Base-by-base conservation (phyloP, 2,329 filamentous ascomycete species). In the Chrysoporthe deuterocubensis region DNA sequence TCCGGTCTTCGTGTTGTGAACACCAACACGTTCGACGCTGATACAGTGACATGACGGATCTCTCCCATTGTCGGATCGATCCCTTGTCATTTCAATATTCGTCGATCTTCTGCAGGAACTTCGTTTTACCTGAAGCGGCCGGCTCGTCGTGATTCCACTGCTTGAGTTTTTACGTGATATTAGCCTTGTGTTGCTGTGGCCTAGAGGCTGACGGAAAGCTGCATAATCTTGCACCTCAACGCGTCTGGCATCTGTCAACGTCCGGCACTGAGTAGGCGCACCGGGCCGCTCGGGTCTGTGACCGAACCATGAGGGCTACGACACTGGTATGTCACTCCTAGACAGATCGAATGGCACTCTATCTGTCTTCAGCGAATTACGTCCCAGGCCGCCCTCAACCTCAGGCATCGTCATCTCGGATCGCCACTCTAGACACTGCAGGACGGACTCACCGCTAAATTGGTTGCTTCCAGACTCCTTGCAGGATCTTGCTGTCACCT, bases 141-240 rank as follows among this genome's bases (percentile, higher is more conserved):
- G 67, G 57, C 67, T 64, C 56, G 42, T 18, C 44, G 59, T 37
- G 42, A 16, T 64, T 50, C 34, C n/a, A 58, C 34, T 18, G n/a
- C 42, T 40, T 48, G 14, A 21, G 34, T 21, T 43, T 4, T 43
- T 60, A n/a, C 11, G 26, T 57, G 46, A 56, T n/a, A 40, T 26
- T 34, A 26, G 26, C 46, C 48, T 57, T 58, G 62, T 54, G 56
- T 34, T 44, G 56, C 37, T 37, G 42, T 32, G 56, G 18, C 46
- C 52, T 44, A 46, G 26, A 67, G 64, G 26, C 34, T 32, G 46
- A 44, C 67, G 67, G 67, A 26, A 64, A 48, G 64, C 54, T 64
- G 64, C 67, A 69, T 62, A 40, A 69, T 69, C 67, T 69, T 64
- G 61, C 61, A 67, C 61, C 44, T 69, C 65, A 40, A 64, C 57